These are phyloP conservation scores for Sporothrix sp. DNA, from an alignment of 2,329 filamentous ascomycete genomes.

Conservation along the genomic window DNA sequence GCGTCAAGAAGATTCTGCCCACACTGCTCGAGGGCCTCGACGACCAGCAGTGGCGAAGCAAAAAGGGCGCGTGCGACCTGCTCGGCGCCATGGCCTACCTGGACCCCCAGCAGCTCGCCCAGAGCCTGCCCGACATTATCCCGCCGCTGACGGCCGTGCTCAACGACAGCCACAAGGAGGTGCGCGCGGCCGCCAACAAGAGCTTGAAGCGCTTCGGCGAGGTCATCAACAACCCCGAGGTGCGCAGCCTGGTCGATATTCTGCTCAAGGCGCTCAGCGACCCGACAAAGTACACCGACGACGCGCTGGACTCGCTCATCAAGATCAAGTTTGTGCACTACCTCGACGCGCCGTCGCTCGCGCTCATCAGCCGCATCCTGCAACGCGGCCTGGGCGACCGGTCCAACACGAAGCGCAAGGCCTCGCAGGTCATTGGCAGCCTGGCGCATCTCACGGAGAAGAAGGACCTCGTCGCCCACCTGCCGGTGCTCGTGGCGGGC, in stretches of 20 bases:
- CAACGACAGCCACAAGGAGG: slow-evolving; percentile 97
- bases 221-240: slow-evolving; percentile 95
- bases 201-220: slow-evolving; percentile 97
- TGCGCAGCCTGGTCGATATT: slow-evolving; percentile 84
- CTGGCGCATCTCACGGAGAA: slow-evolving; percentile 93
- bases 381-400: slow-evolving; percentile 85
- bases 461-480: slow-evolving; percentile 81
- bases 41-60: slow-evolving; percentile 94
- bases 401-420: slow-evolving; percentile 91
- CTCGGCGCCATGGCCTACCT: slow-evolving; percentile 98
- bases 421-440: slow-evolving; percentile 95
- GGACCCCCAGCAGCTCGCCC: slow-evolving; percentile 85
- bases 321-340: slow-evolving; percentile 99
- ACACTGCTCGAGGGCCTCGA: slow-evolving; percentile 86
- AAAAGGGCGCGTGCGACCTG: slow-evolving; percentile 94
- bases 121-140: slow-evolving; percentile 91
- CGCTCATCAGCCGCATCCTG: slow-evolving; percentile 87
- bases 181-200: slow-evolving; percentile 81
- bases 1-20: slow-evolving; percentile 88
- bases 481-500: slow-evolving; percentile 86
- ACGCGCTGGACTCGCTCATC: slow-evolving; percentile 85
- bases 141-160: slow-evolving; percentile 87
- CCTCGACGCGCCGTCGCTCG: slow-evolving; percentile 91
- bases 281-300: slow-evolving; percentile 92
- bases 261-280: slow-evolving; percentile 94